Percentiles rank a stretch among this genome's conserved stretches.
These are phyloP conservation scores for Panaeolus cyanescens DNA, from an alignment of 768 basidiomycete species.

Conservation along the genomic window DNA sequence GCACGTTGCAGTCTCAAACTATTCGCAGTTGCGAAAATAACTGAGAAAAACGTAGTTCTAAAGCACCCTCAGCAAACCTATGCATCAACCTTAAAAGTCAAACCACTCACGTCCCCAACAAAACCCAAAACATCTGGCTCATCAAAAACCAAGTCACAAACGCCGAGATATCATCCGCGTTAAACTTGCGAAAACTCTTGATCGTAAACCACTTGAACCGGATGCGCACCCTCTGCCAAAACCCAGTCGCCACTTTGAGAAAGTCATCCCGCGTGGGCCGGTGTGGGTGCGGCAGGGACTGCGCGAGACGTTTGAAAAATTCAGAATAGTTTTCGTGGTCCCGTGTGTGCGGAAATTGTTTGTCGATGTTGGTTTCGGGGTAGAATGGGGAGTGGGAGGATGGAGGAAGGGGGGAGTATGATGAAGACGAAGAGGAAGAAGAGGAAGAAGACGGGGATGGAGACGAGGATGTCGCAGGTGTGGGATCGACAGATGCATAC, in stretches of 20 bases:
- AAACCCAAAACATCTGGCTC: constrained; percentile 94
- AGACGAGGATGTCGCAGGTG: neutral
- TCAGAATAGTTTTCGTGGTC: constrained; percentile 71
- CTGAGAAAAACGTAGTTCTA: constrained; percentile 95
- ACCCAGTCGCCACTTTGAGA: constrained; percentile 81
- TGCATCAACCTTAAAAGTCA: neutral
- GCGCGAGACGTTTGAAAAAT: constrained; percentile 80
- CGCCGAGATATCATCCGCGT: constrained; percentile 95
- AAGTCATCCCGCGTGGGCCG: constrained; percentile 90
- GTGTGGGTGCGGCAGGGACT: constrained; percentile 74
- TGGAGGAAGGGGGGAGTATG: neutral
- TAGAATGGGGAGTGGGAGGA: constrained; percentile 2
- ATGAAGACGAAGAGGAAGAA: neutral
- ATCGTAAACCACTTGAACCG: constrained; percentile 99
- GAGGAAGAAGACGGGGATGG: neutral
- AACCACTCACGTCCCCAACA: constrained; percentile 83
- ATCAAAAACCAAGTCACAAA: constrained; percentile 96
- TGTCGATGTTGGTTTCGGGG: constrained; percentile 7
- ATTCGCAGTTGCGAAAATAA: constrained; percentile 86
- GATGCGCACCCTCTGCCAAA: constrained; percentile 86
- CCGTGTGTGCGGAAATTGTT: constrained; percentile 20
- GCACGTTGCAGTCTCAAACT: constrained; percentile 83
- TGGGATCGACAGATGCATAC: neutral
- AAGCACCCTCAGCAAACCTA: too few relatives aligned
- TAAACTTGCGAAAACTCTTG: constrained; percentile 90